phyloP scores from a whole-genome alignment of 2,329 filamentous ascomycete genomes.

The Pestalotiopsis sp. region DNA sequence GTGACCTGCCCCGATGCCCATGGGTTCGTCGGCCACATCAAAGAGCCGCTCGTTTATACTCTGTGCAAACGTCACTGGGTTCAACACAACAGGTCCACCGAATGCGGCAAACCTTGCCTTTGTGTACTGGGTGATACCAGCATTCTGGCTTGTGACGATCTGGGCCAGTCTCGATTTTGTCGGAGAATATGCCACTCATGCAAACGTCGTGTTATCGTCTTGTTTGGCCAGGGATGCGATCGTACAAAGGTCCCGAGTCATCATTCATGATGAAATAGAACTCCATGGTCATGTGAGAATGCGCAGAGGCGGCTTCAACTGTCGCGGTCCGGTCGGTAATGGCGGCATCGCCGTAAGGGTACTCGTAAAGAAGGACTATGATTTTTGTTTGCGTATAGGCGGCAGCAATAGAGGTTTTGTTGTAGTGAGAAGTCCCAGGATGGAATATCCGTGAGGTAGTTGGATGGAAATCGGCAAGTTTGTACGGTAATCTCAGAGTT shows the following conservation, averaged over 20 bases:
- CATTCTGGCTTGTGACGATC: background rate
- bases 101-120: background rate
- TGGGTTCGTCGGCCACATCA: background rate
- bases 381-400: background rate
- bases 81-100: background rate
- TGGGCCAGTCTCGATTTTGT: background rate
- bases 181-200: background rate
- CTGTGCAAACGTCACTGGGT: background rate
- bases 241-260: background rate
- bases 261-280: conserved; percentile 5
- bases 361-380: conserved; percentile 1
- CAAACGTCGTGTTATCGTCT: background rate
- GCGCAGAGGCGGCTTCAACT: background rate
- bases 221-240: background rate
- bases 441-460: background rate
- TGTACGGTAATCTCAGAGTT: conserved; percentile 14
- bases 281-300: background rate
- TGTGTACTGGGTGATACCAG: background rate
- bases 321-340: background rate
- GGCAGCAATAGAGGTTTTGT: background rate
- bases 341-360: conserved; percentile 1
- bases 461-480: background rate
- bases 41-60: background rate
- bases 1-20: background rate
- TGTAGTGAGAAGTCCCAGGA: background rate